Evolutionary conservation across 1,284 basidiomycete species (phyloP).

Genomic region (Ustilago curta): DNA sequence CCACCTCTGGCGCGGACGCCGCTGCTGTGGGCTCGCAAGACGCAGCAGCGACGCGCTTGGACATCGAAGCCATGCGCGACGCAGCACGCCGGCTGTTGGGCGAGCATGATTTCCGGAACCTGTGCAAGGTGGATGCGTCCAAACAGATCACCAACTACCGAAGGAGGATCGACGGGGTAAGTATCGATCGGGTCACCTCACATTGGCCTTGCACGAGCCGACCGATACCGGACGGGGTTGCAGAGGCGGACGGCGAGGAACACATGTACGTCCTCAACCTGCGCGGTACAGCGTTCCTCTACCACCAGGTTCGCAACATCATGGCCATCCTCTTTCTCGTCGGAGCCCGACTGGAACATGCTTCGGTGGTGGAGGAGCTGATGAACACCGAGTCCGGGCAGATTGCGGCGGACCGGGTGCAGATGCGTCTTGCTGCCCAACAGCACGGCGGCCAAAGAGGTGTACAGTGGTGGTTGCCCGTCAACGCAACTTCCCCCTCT

Average conservation of each 20-base stretch:
- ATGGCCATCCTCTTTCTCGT: conserved; percentile 92
- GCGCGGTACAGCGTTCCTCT: conserved; percentile 88
- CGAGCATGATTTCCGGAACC: conserved; percentile 94
- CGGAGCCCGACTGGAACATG: conserved; percentile 82
- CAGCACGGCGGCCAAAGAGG: background rate
- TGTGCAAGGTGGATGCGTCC: conserved; percentile 92
- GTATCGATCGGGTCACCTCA: conserved; percentile 72
- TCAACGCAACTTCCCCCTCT: conserved; percentile 20
- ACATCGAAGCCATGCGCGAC: conserved; percentile 77
- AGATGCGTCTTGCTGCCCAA: conserved; percentile 31
- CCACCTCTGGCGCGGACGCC: background rate
- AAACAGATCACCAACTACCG: conserved; percentile 89
- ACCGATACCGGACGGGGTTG: background rate
- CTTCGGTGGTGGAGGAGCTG: conserved; percentile 79
- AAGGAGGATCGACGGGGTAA: conserved; percentile 77
- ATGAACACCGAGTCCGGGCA: conserved; percentile 75
- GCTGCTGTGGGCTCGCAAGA: background rate
- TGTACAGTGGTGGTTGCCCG: conserved; percentile 47
- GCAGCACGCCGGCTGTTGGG: conserved; percentile 82
- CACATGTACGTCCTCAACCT: conserved; percentile 82
- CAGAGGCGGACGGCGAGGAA: conserved; percentile 51
- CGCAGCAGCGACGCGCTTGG: conserved; percentile 34
- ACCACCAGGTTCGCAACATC: conserved; percentile 97
- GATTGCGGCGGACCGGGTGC: conserved; percentile 42
- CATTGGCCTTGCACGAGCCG: conserved; percentile 37